These are phyloP conservation scores for Cryomyces antarcticus DNA, from an alignment of 495 filamentous ascomycete species.

Conservation along the genomic window DNA sequence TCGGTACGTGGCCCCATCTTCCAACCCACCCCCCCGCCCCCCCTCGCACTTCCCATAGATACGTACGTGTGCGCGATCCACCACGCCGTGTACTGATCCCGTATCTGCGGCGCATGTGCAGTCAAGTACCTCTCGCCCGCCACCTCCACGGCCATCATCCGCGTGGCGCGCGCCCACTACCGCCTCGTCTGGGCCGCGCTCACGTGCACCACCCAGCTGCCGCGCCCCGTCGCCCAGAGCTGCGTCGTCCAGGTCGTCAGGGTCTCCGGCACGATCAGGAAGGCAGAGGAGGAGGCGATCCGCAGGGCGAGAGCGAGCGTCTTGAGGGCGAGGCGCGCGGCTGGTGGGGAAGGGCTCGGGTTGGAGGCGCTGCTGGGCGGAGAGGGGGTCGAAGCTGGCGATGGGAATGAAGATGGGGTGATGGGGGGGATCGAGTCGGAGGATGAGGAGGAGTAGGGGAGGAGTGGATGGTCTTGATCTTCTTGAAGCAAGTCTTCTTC, in stretches of 20 bases:
- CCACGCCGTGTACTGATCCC: neutral
- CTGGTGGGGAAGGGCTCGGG: slow-evolving; percentile 11
- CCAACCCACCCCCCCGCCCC: neutral
- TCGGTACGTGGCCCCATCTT: neutral
- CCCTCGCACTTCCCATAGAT: slow-evolving; percentile 1
- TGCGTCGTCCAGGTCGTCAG: slow-evolving; percentile 74
- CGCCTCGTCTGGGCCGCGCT: slow-evolving; percentile 78
- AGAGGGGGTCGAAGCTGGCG: slow-evolving; percentile 8
- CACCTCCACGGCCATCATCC: slow-evolving; percentile 85
- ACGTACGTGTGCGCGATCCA: no score
- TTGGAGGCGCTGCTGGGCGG: neutral
- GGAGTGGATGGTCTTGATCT: neutral
- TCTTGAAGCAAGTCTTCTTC: no score
- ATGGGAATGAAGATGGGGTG: slow-evolving; percentile 20
- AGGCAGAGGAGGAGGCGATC: slow-evolving; percentile 77
- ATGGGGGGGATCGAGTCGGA: slow-evolving; percentile 24
- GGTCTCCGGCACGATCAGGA: slow-evolving; percentile 85
- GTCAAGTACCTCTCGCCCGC: slow-evolving; percentile 84
- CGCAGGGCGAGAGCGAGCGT: slow-evolving; percentile 52
- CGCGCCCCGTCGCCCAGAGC: slow-evolving; percentile 27
- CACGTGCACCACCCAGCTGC: slow-evolving; percentile 57
- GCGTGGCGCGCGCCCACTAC: slow-evolving; percentile 57
- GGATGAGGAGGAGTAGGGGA: slow-evolving; percentile 23
- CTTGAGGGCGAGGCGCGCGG: slow-evolving; percentile 30
- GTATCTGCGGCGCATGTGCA: slow-evolving; percentile 11